Conservation (phyloP, 2,329 filamentous ascomycete species). For the Apiospora kogelbergensis region DNA sequence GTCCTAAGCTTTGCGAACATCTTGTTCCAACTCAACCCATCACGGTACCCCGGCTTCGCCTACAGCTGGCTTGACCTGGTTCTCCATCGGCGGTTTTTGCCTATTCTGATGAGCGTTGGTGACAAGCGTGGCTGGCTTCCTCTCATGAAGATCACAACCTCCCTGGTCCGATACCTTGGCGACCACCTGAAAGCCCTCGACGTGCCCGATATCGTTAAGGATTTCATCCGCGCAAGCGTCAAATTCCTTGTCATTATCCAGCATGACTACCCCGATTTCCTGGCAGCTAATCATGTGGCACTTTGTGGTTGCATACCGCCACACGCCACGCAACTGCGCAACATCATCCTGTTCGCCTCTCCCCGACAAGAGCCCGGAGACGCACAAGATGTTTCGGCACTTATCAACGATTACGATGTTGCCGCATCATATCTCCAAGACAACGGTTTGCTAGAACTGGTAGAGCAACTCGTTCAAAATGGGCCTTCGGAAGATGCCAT, state of each 20-base stretch:
- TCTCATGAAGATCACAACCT: conserved; percentile 72
- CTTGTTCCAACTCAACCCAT: conserved; percentile 73
- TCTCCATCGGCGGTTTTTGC: conserved; percentile 82
- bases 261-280: conserved; percentile 92
- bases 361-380: conserved; percentile 71
- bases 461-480: conserved; percentile 58
- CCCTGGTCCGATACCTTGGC: conserved; percentile 71
- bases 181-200: conserved; percentile 76
- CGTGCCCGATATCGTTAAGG: conserved; percentile 69
- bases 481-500: conserved; percentile 72
- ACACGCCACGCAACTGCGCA: conserved; percentile 84
- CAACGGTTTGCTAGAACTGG: conserved; percentile 56
- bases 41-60: conserved; percentile 76
- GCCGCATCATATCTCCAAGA: conserved; percentile 56
- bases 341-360: conserved; percentile 76
- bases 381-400: conserved; percentile 75
- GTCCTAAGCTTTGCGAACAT: conserved; percentile 70
- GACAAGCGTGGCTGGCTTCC: conserved; percentile 72
- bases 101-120: conserved; percentile 68
- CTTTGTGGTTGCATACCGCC: conserved; percentile 80
- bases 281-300: conserved; percentile 81
- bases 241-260: conserved; percentile 84
- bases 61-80: conserved; percentile 84
- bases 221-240: conserved; percentile 80
- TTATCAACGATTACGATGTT: conserved; percentile 66